phyloP scores from a whole-genome alignment of 805 yeast genomes.

The Lipomyces spencermartinsiae region DNA sequence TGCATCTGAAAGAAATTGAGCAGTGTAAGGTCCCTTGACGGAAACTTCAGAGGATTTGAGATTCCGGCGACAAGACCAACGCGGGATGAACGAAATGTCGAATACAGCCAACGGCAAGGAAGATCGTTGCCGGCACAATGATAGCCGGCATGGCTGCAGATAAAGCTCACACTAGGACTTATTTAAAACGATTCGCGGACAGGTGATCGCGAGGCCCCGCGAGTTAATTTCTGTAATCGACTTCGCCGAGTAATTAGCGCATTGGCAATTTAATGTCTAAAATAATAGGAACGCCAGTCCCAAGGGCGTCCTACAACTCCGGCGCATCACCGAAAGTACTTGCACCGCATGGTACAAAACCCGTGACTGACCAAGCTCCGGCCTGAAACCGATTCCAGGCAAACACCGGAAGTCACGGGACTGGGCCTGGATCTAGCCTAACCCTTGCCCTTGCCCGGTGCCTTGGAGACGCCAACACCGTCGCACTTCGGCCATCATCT shows the following conservation, averaged over 20 bases:
- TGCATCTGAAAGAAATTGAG: not conserved
- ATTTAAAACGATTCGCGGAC: not conserved
- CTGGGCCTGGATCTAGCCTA: too few relatives aligned
- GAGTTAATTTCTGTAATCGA: not conserved
- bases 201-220: not conserved
- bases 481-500: too few relatives aligned
- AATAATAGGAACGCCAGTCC: too few relatives aligned
- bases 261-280: not conserved
- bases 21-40: conserved; percentile 1
- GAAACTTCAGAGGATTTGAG: not conserved
- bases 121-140: not conserved
- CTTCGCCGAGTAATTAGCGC: not conserved
- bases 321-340: too few relatives aligned
- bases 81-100: not conserved
- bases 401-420: too few relatives aligned
- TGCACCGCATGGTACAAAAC: conserved; percentile 1
- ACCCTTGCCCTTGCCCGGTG: too few relatives aligned
- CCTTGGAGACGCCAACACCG: too few relatives aligned
- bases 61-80: not conserved
- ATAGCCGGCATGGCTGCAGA: not conserved
- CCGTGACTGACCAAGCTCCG: too few relatives aligned
- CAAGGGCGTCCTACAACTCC: too few relatives aligned
- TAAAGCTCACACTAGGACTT: not conserved
- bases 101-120: not conserved
- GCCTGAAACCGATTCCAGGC: too few relatives aligned